A percentile compares a stretch with the other conserved stretches of the same genome.
phyloP scores from a whole-genome alignment of 176 grass and related monocot genomes.

The Triticum urartu region DNA sequence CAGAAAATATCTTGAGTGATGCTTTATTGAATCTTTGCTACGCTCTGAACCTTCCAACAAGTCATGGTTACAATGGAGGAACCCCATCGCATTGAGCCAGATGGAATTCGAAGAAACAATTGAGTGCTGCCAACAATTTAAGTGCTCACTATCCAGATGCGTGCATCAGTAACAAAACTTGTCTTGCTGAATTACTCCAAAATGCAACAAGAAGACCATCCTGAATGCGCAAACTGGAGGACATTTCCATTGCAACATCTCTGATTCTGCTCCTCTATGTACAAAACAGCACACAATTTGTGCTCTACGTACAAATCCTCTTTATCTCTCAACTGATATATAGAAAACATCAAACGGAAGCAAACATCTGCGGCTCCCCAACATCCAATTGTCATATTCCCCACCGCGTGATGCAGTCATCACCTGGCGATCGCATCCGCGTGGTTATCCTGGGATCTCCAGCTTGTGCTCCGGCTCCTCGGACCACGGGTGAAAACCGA shows the following conservation, averaged over 20 bases:
- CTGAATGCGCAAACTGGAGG: neutral
- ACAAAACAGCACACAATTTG: slow-evolving; percentile 2
- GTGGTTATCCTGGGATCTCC: slow-evolving; percentile 37
- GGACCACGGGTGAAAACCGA: slow-evolving; percentile 16
- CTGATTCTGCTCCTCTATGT: slow-evolving; percentile 4
- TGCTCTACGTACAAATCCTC: neutral
- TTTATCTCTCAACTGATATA: neutral
- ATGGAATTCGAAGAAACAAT: neutral
- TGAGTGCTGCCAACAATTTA: neutral
- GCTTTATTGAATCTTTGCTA: neutral
- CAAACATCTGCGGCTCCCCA: neutral
- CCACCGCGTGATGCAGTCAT: neutral
- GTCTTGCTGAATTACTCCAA: neutral
- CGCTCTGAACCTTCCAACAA: neutral
- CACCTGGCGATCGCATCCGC: slow-evolving; percentile 37
- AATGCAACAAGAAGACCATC: neutral
- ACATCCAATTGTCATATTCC: neutral
- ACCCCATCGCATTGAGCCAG: neutral
- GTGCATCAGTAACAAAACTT: neutral
- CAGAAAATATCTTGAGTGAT: neutral
- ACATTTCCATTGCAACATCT: slow-evolving; percentile 10
- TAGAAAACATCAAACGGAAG: slow-evolving; percentile 10
- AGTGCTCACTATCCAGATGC: neutral
- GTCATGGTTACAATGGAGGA: neutral
- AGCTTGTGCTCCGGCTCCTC: slow-evolving; percentile 48